Conservation (phyloP, 176 grass and related monocot species). For the bread wheat (Triticum aestivum) region IWGSC_CS_RefSeq_v2.1 NC_057807.1:107793352-107793851, state of each 20-base stretch:
- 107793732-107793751: background rate
- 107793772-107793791: background rate
- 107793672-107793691: background rate
- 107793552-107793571: background rate
- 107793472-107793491: background rate
- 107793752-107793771: background rate
- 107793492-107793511: background rate
- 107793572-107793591: background rate
- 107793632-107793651: background rate
- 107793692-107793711: background rate
- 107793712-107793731: background rate
- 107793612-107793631: background rate
- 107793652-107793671: background rate
- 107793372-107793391: conserved; percentile 8
- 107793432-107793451: background rate
- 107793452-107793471: background rate
- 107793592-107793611: background rate
- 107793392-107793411: background rate
- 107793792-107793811: background rate
- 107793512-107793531: background rate
- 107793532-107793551: background rate
- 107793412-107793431: too few species aligned
- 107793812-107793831: too few species aligned
- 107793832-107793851: too few species aligned
- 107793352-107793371: conserved; percentile 43